Conservation (phyloP, 1,284 basidiomycete genomes). For the Chalciporus sp. region DNA sequence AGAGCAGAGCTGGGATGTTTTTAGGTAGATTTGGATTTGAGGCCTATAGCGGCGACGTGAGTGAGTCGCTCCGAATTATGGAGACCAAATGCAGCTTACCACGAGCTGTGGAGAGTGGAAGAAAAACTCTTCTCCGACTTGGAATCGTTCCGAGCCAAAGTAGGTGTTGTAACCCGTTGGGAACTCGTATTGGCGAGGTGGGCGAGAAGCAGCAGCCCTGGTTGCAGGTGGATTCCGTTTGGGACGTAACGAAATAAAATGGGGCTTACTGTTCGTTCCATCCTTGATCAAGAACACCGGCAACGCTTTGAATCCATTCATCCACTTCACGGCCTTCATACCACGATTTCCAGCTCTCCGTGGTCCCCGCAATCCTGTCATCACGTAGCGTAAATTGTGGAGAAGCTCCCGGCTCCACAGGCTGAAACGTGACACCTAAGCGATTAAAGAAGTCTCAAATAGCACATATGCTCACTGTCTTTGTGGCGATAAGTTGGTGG, state of each 20-base stretch:
- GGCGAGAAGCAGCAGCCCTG: conserved; percentile 57
- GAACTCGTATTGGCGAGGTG: conserved; percentile 85
- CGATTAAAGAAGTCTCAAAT: neutral
- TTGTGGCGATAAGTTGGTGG: conserved; percentile 87
- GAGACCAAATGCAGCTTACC: conserved; percentile 47
- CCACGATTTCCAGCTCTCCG: conserved; percentile 80
- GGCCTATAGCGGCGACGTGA: conserved; percentile 41
- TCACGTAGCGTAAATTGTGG: conserved; percentile 73
- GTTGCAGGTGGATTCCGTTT: conserved; percentile 4
- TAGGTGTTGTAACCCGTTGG: conserved; percentile 90
- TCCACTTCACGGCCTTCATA: conserved; percentile 88
- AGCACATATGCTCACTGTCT: conserved; percentile 45
- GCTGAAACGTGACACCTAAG: conserved; percentile 41
- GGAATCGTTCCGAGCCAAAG: conserved; percentile 83
- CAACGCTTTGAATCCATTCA: conserved; percentile 90
- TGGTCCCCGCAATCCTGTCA: conserved; percentile 74
- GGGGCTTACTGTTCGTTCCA: conserved; percentile 83
- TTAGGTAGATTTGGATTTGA: conserved; percentile 72
- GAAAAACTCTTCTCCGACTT: conserved; percentile 91
- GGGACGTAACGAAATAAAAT: conserved; percentile 2
- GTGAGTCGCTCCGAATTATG: neutral
- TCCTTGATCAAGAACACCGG: conserved; percentile 80
- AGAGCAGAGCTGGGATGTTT: conserved; percentile 78
- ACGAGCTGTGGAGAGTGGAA: conserved; percentile 76
- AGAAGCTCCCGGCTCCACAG: conserved; percentile 58